phyloP scores from a whole-genome alignment of 1,284 basidiomycete genomes.

The Wallemia hederae region DNA sequence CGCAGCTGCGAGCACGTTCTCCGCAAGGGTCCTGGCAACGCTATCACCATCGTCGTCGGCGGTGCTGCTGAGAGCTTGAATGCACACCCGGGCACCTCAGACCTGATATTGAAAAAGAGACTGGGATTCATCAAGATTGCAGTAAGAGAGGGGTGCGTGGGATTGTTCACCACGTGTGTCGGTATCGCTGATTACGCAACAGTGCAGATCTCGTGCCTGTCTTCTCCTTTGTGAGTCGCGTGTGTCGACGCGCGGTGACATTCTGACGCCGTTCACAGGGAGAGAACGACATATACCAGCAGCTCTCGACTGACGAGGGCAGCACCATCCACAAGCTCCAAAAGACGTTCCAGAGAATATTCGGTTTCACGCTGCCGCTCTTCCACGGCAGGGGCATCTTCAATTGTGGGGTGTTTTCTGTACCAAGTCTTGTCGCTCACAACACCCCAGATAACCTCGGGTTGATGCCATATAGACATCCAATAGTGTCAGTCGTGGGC shows the following conservation, averaged over 20 bases:
- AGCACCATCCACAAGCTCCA: constrained; percentile 64
- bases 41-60: constrained; percentile 85
- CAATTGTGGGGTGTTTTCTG: constrained; percentile 33
- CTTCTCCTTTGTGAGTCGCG: constrained; percentile 53
- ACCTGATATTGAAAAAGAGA: constrained; percentile 60
- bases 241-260: neutral
- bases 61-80: constrained; percentile 81
- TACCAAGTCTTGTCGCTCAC: neutral
- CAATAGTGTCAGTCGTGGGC: constrained; percentile 81
- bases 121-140: constrained; percentile 88
- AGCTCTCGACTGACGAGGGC: constrained; percentile 78
- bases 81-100: constrained; percentile 66
- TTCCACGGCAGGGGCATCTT: constrained; percentile 74
- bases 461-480: constrained; percentile 70
- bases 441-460: constrained; percentile 42
- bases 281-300: constrained; percentile 41
- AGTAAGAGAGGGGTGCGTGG: constrained; percentile 52
- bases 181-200: neutral
- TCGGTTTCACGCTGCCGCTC: constrained; percentile 86
- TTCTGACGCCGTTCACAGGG: neutral
- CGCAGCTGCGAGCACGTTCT: constrained; percentile 69
- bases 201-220: constrained; percentile 79
- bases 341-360: constrained; percentile 61
- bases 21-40: constrained; percentile 22
- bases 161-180: neutral